Percentiles rank a stretch among this genome's conserved stretches.
These are phyloP conservation scores for Sugiyamaella mastotermitis DNA, from an alignment of 805 yeast species.

Conservation along the genomic window DNA sequence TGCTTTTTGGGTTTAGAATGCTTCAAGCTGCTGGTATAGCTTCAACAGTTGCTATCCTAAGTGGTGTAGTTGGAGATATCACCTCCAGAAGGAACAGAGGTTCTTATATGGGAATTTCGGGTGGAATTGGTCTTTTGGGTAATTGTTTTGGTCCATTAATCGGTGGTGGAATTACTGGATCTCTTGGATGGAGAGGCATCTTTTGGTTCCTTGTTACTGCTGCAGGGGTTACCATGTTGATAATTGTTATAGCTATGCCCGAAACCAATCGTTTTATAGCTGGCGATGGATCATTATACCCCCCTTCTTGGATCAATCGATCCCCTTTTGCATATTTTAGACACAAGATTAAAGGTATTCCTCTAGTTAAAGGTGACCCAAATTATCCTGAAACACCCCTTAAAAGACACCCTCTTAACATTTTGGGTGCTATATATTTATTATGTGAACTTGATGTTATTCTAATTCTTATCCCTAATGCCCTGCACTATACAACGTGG, in stretches of 20 bases:
- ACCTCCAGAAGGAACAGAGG: constrained; percentile 65
- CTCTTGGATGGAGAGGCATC: constrained; percentile 59
- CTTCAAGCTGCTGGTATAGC: constrained; percentile 75
- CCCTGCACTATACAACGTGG: constrained; percentile 65
- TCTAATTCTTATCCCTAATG: constrained; percentile 48
- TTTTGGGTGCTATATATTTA: constrained; percentile 12
- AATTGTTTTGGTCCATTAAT: constrained; percentile 77
- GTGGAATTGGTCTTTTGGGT: constrained; percentile 64
- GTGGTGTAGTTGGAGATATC: constrained; percentile 71
- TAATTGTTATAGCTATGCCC: constrained; percentile 45
- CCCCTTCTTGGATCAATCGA: constrained; percentile 28
- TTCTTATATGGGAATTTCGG: constrained; percentile 55
- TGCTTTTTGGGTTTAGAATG: constrained; percentile 61
- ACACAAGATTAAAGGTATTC: constrained; percentile 19
- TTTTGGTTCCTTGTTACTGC: constrained; percentile 65
- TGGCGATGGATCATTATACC: constrained; percentile 67
- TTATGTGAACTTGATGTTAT: constrained; percentile 32
- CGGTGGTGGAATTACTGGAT: constrained; percentile 43
- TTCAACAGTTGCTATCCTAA: constrained; percentile 63
- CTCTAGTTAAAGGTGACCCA: constrained; percentile 17
- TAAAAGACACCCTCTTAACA: constrained; percentile 6
- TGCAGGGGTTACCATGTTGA: constrained; percentile 39
- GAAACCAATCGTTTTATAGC: constrained; percentile 70
- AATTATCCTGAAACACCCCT: constrained; percentile 12
- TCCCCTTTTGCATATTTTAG: constrained; percentile 23